Evolutionary conservation across 768 basidiomycete species (phyloP).

Genomic region (Piloderma croceum): DNA sequence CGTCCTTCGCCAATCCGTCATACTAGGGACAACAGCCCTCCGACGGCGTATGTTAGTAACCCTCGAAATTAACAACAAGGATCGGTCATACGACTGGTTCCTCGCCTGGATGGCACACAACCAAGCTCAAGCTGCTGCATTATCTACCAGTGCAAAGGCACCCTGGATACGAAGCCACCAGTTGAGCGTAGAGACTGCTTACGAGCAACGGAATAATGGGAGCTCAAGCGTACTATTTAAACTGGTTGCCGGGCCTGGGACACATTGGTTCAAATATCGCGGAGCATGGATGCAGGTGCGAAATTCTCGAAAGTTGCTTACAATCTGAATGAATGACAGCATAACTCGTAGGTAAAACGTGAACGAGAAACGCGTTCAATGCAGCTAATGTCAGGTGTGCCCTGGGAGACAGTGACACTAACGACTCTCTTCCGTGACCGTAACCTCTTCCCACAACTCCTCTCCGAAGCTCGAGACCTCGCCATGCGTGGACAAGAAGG

Average conservation of each 20-base stretch:
- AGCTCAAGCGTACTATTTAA: conserved; percentile 85
- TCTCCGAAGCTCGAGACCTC: conserved; percentile 84
- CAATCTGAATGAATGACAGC: too few relatives aligned
- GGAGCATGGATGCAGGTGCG: conserved; percentile 94
- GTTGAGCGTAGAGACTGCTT: conserved; percentile 88
- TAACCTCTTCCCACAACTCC: conserved; percentile 67
- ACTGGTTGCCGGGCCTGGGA: conserved; percentile 94
- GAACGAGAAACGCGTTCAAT: conserved; percentile 92
- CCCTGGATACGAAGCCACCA: conserved; percentile 79
- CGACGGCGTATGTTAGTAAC: conserved; percentile 90
- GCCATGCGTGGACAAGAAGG: conserved; percentile 86
- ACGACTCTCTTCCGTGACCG: conserved; percentile 90
- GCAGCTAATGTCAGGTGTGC: conserved; percentile 84
- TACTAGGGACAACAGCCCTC: conserved; percentile 66
- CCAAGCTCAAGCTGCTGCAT: conserved; percentile 29
- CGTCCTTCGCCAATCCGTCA: conserved; percentile 61
- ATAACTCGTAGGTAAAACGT: conserved; percentile 76
- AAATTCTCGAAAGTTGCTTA: too few relatives aligned
- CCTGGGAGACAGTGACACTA: conserved; percentile 96
- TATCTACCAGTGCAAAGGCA: conserved; percentile 20
- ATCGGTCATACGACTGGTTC: conserved; percentile 94
- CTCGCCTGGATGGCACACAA: conserved; percentile 91
- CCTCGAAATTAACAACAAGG: conserved; percentile 94
- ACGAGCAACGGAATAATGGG: conserved; percentile 87
- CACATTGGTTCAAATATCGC: conserved; percentile 84